Evolutionary conservation across 2,329 filamentous ascomycete species (phyloP).

Genomic region (Alternaria alternata): DNA sequence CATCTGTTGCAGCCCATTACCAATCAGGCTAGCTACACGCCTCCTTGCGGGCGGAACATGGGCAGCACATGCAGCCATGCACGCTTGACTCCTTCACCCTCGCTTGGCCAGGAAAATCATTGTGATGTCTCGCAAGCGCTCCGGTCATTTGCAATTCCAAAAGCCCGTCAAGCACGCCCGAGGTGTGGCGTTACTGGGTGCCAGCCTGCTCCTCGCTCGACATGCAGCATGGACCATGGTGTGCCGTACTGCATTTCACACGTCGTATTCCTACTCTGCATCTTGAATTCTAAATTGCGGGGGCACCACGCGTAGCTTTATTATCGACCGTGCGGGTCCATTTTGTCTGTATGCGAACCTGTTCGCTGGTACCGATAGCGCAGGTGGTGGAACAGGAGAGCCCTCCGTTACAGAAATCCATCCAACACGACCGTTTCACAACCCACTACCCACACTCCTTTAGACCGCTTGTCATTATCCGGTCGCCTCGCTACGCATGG

Average conservation of each 20-base stretch:
- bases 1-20: conserved; percentile 20
- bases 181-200: conserved; percentile 8
- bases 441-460: neutral
- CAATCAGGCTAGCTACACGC: conserved; percentile 10
- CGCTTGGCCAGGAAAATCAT: conserved; percentile 10
- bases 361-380: conserved; percentile 32
- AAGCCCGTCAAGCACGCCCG: conserved; percentile 2
- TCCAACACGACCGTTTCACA: conserved; percentile 24
- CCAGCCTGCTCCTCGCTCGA: conserved; percentile 8
- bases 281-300: conserved; percentile 43
- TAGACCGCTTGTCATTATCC: conserved; percentile 9
- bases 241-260: conserved; percentile 13
- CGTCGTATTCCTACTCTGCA: conserved; percentile 12
- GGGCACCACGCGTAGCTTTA: conserved; percentile 33
- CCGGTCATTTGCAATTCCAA: conserved; percentile 1
- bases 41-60: conserved; percentile 20
- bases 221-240: conserved; percentile 21
- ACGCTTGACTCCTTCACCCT: conserved; percentile 9
- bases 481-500: conserved; percentile 6
- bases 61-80: conserved; percentile 16
- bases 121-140: conserved; percentile 17
- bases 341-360: conserved; percentile 30
- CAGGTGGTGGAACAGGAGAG: conserved; percentile 29
- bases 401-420: conserved; percentile 21
- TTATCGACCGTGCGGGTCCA: conserved; percentile 19